These are phyloP conservation scores for Geranomyces michiganensis DNA, from an alignment of 192 early-diverging fungal genomes.

Conservation along the genomic window DNA sequence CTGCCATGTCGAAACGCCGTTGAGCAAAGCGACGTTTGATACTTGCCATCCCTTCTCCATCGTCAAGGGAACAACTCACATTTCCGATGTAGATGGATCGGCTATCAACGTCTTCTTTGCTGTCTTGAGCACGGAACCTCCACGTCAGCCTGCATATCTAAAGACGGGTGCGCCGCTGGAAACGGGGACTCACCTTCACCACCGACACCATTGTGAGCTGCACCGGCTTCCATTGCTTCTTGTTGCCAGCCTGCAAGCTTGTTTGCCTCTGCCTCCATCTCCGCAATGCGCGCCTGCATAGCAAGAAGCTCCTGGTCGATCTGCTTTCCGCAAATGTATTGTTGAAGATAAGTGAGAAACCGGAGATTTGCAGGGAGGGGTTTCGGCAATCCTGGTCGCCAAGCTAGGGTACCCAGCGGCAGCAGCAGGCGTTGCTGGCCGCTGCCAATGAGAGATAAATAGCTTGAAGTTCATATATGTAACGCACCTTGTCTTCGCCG, in stretches of 20 bases:
- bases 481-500: background rate
- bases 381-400: too few species aligned
- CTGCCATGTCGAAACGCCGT: constrained; percentile 31
- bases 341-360: too few species aligned
- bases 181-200: background rate
- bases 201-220: background rate
- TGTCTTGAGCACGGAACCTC: too few species aligned
- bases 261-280: constrained; percentile 83
- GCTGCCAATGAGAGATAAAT: too few species aligned
- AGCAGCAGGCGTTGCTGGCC: too few species aligned
- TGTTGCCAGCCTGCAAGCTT: constrained; percentile 79
- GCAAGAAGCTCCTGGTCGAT: constrained; percentile 71
- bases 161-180: too few species aligned
- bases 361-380: background rate
- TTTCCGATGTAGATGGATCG: constrained; percentile 95
- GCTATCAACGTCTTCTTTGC: constrained; percentile 74
- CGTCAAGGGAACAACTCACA: constrained; percentile 60
- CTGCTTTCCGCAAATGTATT: too few species aligned
- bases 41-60: too few species aligned
- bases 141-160: too few species aligned
- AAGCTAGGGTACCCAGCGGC: too few species aligned
- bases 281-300: constrained; percentile 74
- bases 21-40: too few species aligned
- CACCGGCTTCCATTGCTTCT: constrained; percentile 38
- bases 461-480: too few species aligned